Conservation (phyloP, 176 grass and related monocot species). For the Eleusine coracana region DNA sequence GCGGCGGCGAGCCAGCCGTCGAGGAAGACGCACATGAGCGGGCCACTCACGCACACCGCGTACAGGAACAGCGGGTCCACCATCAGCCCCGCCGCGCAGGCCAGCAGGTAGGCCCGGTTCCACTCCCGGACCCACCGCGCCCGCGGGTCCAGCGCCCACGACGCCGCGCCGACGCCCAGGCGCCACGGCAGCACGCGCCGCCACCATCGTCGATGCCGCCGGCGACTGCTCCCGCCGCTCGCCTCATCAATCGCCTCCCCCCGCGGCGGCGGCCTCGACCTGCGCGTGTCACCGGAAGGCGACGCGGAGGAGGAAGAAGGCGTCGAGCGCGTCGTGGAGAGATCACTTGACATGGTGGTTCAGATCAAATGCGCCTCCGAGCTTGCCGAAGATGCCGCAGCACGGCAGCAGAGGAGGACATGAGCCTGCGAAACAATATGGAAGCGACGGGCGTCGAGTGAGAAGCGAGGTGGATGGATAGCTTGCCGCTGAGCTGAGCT, state of each 20-base stretch:
- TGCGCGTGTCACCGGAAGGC: neutral
- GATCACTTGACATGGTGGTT: slow-evolving; percentile 37
- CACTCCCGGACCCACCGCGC: slow-evolving; percentile 65
- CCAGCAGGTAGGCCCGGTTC: slow-evolving; percentile 79
- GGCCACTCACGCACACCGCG: slow-evolving; percentile 69
- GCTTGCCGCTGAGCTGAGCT: neutral
- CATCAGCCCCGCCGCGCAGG: slow-evolving; percentile 78
- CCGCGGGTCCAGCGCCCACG: slow-evolving; percentile 53
- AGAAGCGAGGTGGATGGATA: slow-evolving; percentile 11
- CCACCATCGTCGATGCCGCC: neutral
- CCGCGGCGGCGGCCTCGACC: neutral
- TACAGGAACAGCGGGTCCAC: slow-evolving; percentile 97
- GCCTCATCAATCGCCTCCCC: neutral
- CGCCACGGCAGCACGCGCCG: neutral
- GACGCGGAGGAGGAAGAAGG: slow-evolving; percentile 2
- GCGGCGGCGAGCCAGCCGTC: slow-evolving; percentile 86
- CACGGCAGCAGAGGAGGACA: neutral
- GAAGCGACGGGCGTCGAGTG: neutral
- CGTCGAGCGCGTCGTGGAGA: slow-evolving; percentile 13
- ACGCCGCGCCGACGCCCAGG: neutral
- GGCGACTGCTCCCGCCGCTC: no score
- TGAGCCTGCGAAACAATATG: neutral
- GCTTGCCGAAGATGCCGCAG: neutral
- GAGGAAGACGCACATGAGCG: slow-evolving; percentile 87
- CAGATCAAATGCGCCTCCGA: neutral